These are phyloP conservation scores for Tetraselmis striata DNA, from an alignment of 139 green algal genomes.

Conservation along the genomic window DNA sequence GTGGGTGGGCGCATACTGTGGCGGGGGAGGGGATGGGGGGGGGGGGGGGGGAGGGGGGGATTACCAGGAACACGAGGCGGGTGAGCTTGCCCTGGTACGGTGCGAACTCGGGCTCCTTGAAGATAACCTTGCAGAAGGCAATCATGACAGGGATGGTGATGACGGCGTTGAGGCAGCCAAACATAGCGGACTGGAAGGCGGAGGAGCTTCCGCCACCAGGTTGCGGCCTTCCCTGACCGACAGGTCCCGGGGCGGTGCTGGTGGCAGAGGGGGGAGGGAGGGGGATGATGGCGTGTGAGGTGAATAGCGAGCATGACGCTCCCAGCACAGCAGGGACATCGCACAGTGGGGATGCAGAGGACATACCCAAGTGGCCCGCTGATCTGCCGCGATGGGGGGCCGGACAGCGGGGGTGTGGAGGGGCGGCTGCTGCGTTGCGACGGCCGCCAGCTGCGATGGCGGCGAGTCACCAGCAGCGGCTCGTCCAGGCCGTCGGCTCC, in stretches of 20 bases:
- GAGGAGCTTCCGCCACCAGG: not conserved
- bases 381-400: not conserved
- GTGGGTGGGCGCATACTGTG: too few relatives aligned
- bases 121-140: not conserved
- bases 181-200: not conserved
- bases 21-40: too few relatives aligned
- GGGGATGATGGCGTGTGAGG: not conserved
- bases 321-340: not conserved
- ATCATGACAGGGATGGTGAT: not conserved
- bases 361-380: not conserved
- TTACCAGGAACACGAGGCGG: constrained; percentile 55
- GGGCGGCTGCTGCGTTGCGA: not conserved
- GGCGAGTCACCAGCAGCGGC: not conserved
- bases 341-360: not conserved
- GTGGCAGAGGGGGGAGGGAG: not conserved
- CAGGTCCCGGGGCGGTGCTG: not conserved
- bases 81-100: constrained; percentile 46
- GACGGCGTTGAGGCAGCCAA: not conserved
- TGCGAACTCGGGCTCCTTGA: constrained; percentile 21
- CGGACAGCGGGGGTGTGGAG: not conserved
- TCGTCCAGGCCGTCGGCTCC: not conserved
- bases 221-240: not conserved
- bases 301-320: not conserved
- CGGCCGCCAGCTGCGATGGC: not conserved
- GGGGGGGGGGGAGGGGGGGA: too few relatives aligned